Evolutionary conservation across 192 early-diverging fungal genomes (phyloP), one percentile per base, ranked within the genome.

Genomic region (Coemansia erecta): DNA sequence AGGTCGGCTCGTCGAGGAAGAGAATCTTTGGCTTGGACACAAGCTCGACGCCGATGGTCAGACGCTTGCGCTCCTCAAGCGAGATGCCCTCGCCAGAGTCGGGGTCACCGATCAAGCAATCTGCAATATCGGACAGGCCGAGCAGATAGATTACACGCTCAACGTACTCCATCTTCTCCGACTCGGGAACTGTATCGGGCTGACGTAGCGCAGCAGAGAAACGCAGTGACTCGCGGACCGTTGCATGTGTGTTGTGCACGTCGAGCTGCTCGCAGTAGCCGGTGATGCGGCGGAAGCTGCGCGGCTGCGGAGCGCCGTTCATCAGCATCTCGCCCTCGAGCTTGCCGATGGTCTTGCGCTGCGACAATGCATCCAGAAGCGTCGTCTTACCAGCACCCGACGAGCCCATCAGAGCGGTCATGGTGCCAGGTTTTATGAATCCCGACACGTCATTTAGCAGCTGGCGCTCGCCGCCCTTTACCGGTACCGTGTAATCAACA

Each of bases 1-100:
- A 91, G 6, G 92, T 94, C 46, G 94, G 94, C 65, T 90, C 94
- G 75, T 94, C 92, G 57, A 94, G 81, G 80, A 97, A 91, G 31
- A 97, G 83, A 40, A 90, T 68, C 64, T 87, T 84, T 15, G 89
- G 87, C 77, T 87, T 81, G 17, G 90, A 83, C 13, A 94, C 85
- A 28, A 96, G 82, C 70, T 96, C 92, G 40, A 89, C 80, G 45
- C 85, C 94, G 56, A 97, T 92, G 9, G 88, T 90, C 23, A 96
- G 80, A 39, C 92, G 86, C 66, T 93, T 89, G 73, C 90, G 90
- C 72, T 96, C 91, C 54, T 91, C 92, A 6, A 93, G 86, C 26
- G 87, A 89, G 50, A 94, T 91, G 60, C 93, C 93, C 63, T 88
- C 63, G 58, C 82, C 81, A 12, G 83, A 74, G 46, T 87, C 88